phyloP scores from a whole-genome alignment of 2,329 filamentous ascomycete genomes.

The Fusarium incarnatum region DNA sequence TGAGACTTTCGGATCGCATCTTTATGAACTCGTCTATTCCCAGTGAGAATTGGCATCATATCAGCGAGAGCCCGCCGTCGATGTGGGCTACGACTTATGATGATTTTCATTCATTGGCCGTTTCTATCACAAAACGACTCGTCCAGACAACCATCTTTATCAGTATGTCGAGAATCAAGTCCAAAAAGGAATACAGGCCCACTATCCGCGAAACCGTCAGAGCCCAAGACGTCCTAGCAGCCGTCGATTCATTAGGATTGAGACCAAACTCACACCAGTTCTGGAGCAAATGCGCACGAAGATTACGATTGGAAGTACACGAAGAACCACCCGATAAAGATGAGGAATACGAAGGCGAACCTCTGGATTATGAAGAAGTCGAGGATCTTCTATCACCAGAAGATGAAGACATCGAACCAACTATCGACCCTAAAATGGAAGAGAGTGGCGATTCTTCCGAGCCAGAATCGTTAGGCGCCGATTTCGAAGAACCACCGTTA shows the following conservation, averaged over 20 bases:
- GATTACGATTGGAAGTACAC: constrained; percentile 62
- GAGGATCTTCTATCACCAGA: constrained; percentile 19
- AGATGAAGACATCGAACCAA: constrained; percentile 23
- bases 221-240: constrained; percentile 61
- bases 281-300: constrained; percentile 62
- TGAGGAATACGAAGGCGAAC: constrained; percentile 40
- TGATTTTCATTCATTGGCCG: constrained; percentile 76
- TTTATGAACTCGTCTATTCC: constrained; percentile 79
- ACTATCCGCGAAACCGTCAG: constrained; percentile 52
- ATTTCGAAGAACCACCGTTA: constrained; percentile 20
- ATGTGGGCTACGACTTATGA: constrained; percentile 80
- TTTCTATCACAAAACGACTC: constrained; percentile 76
- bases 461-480: constrained; percentile 31
- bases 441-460: constrained; percentile 1
- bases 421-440: background rate
- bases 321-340: constrained; percentile 49
- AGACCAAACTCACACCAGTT: constrained; percentile 53
- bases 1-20: constrained; percentile 71
- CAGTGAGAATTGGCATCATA: constrained; percentile 74
- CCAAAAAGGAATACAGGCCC: constrained; percentile 53
- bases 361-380: constrained; percentile 36
- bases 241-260: constrained; percentile 61
- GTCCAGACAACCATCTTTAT: constrained; percentile 77
- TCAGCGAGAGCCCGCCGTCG: constrained; percentile 72
- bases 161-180: constrained; percentile 74